phyloP scores from a whole-genome alignment of 768 basidiomycete species.

The Kwoniella dendrophila region DNA sequence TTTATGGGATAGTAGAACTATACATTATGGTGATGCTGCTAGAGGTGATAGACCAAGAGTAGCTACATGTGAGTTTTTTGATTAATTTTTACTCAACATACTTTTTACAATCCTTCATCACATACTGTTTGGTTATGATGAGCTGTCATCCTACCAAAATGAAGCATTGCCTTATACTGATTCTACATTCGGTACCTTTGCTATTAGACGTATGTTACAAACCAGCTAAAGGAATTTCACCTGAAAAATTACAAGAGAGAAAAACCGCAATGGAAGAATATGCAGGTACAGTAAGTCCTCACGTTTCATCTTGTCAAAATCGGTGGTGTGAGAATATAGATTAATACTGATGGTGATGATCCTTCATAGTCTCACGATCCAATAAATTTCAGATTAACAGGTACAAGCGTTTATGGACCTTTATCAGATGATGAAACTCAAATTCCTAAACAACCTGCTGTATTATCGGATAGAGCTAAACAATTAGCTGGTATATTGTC shows the following conservation, averaged over 20 bases:
- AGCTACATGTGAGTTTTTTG: constrained; percentile 50
- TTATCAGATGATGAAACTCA: constrained; percentile 26
- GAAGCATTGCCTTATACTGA: too few relatives aligned
- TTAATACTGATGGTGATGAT: not conserved
- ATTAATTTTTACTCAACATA: not conserved
- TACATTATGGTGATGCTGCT: constrained; percentile 53
- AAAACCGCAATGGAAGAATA: constrained; percentile 35
- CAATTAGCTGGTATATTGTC: constrained; percentile 28
- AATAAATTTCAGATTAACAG: constrained; percentile 36
- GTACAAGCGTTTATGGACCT: constrained; percentile 19
- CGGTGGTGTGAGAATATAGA: not conserved
- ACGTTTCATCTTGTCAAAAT: not conserved
- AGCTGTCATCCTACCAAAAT: too few relatives aligned
- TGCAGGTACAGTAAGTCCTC: constrained; percentile 41
- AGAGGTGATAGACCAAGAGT: constrained; percentile 41
- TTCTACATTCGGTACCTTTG: not conserved
- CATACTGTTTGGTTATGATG: too few relatives aligned
- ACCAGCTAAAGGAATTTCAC: constrained; percentile 41
- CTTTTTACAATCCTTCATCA: not conserved
- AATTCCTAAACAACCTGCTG: constrained; percentile 22
- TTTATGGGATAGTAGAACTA: constrained; percentile 53
- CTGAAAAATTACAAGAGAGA: constrained; percentile 30
- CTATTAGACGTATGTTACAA: constrained; percentile 54
- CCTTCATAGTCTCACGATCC: constrained; percentile 43
- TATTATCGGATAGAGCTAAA: constrained; percentile 25